Evolutionary conservation across 202 grass and related monocot genomes (phyloP).

Genomic region (Saccharum hybrid): DNA sequence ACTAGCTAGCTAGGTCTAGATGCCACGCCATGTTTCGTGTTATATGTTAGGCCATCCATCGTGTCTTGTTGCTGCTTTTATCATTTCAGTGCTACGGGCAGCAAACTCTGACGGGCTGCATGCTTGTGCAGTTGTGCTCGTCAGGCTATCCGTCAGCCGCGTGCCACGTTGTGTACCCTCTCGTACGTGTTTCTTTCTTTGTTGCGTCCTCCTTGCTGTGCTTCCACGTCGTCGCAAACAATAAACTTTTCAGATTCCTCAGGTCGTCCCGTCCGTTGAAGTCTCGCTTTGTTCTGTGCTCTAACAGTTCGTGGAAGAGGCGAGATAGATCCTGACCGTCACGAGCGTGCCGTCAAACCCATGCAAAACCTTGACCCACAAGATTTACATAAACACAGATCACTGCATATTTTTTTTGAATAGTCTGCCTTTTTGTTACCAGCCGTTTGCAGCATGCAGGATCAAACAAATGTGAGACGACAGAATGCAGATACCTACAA

Average conservation of each 20-base stretch:
- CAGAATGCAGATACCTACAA: conserved; percentile 6
- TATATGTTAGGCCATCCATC: not conserved
- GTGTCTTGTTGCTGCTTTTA: conserved; percentile 12
- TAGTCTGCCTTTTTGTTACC: not conserved
- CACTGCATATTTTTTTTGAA: too few species aligned
- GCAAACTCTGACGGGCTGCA: not conserved
- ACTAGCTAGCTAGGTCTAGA: not conserved
- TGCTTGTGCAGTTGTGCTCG: not conserved
- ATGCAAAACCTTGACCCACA: not conserved
- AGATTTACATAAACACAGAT: not conserved
- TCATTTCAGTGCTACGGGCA: not conserved
- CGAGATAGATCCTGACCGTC: not conserved
- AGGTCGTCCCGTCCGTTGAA: not conserved
- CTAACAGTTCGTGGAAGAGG: not conserved
- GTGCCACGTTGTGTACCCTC: not conserved
- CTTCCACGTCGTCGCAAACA: not conserved
- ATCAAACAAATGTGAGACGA: not conserved
- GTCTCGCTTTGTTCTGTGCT: not conserved
- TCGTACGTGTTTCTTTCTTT: not conserved
- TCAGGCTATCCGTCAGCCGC: too few species aligned
- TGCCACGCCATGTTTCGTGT: not conserved
- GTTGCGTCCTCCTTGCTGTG: not conserved
- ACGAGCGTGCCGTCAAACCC: not conserved
- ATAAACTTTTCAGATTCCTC: conserved; percentile 12
- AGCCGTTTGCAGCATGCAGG: not conserved